These are phyloP conservation scores for Annulohypoxylon maeteangense DNA, from an alignment of 495 filamentous ascomycete genomes.

Conservation along the genomic window DNA sequence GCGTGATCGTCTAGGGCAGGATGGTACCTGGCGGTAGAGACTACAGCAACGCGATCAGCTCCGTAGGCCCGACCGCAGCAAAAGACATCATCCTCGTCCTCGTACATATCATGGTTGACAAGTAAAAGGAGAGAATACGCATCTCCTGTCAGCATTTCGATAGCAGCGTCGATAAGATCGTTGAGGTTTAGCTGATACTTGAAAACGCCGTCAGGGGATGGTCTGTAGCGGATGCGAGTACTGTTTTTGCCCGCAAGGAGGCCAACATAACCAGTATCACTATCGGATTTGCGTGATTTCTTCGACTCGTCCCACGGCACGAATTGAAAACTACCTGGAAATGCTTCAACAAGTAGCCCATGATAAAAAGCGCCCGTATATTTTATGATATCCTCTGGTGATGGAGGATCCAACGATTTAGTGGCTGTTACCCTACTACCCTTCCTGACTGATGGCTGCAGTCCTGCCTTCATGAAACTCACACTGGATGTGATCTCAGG, in stretches of 20 bases:
- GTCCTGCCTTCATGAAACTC: conserved; percentile 54
- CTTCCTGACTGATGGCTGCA: conserved; percentile 28
- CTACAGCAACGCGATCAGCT: conserved; percentile 67
- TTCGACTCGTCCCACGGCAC: conserved; percentile 56
- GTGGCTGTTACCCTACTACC: background rate
- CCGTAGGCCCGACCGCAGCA: conserved; percentile 76
- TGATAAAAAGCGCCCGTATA: conserved; percentile 73
- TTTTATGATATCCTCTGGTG: conserved; percentile 52
- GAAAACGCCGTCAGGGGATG: conserved; percentile 60
- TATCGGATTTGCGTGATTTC: conserved; percentile 20
- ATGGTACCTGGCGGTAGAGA: conserved; percentile 69
- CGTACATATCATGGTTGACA: conserved; percentile 71
- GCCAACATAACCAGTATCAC: conserved; percentile 51
- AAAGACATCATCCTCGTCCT: conserved; percentile 74
- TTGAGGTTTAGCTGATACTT: conserved; percentile 67
- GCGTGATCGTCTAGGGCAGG: conserved; percentile 60
- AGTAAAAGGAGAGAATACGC: conserved; percentile 70
- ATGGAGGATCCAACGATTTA: conserved; percentile 29
- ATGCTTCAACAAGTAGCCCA: conserved; percentile 62
- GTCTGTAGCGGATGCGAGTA: conserved; percentile 66
- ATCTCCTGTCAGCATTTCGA: conserved; percentile 65
- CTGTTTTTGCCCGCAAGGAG: conserved; percentile 50
- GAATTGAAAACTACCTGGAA: conserved; percentile 53
- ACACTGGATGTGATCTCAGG: conserved; percentile 53
- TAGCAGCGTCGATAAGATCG: conserved; percentile 70